These are phyloP conservation scores for Tricholoma terreum DNA, from an alignment of 768 basidiomycete species.

Conservation along the genomic window DNA sequence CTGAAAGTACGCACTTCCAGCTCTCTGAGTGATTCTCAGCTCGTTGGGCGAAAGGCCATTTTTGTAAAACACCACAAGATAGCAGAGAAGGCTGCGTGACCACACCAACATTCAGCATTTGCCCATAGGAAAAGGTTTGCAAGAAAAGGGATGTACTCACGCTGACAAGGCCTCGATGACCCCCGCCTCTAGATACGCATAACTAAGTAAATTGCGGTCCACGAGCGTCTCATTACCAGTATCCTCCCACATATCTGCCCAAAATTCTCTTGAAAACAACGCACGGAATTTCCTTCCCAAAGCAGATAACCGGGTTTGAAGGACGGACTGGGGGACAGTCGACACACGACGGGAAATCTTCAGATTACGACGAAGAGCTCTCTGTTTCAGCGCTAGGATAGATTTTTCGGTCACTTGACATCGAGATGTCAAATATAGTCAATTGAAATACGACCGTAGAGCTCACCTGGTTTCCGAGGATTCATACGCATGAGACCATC, in stretches of 20 bases:
- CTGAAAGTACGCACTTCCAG: conserved; percentile 26
- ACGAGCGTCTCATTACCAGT: conserved; percentile 60
- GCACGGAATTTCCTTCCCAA: conserved; percentile 38
- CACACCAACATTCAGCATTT: not conserved
- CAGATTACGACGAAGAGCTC: conserved; percentile 53
- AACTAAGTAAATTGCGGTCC: conserved; percentile 59
- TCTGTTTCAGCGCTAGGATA: conserved; percentile 49
- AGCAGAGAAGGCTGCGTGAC: conserved; percentile 49
- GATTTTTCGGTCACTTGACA: conserved; percentile 53
- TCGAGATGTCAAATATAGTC: not conserved
- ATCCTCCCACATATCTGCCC: conserved; percentile 53
- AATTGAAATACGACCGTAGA: not conserved
- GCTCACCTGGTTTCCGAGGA: conserved; percentile 61
- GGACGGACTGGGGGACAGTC: conserved; percentile 46
- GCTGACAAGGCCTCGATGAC: conserved; percentile 55
- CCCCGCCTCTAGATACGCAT: conserved; percentile 65
- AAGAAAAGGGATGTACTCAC: conserved; percentile 31
- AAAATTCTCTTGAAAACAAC: conserved; percentile 57
- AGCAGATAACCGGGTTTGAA: conserved; percentile 38
- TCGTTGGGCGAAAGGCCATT: conserved; percentile 60
- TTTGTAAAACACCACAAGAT: conserved; percentile 66
- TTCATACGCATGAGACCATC: conserved; percentile 67
- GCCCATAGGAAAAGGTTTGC: not conserved
- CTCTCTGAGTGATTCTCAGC: conserved; percentile 46
- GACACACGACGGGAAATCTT: conserved; percentile 51